Conservation (phyloP, 2,329 filamentous ascomycete species). For the Xylariaceae sp. region DNA sequence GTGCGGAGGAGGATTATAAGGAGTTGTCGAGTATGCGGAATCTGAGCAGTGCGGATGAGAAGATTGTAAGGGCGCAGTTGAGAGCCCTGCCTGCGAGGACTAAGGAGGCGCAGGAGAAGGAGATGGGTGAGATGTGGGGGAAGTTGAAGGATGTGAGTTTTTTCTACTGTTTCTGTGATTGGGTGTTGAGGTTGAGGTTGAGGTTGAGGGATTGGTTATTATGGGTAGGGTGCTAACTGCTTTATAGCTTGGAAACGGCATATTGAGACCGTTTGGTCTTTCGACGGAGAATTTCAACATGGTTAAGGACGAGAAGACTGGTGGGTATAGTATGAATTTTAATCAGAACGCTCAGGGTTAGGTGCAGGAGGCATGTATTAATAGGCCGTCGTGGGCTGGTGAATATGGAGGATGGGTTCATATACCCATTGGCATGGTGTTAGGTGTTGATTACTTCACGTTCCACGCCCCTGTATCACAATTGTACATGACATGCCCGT, state of each 20-base stretch:
- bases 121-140: slow-evolving; percentile 96
- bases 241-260: slow-evolving; percentile 75
- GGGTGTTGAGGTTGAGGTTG: neutral
- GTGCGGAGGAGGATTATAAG: slow-evolving; percentile 77
- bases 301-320: slow-evolving; percentile 81
- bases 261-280: slow-evolving; percentile 88
- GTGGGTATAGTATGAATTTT: slow-evolving; percentile 94
- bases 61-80: slow-evolving; percentile 64
- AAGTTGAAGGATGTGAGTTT: slow-evolving; percentile 75
- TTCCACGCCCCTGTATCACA: neutral
- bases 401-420: too few species aligned
- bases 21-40: slow-evolving; percentile 55
- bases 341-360: slow-evolving; percentile 36
- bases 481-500: neutral
- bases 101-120: slow-evolving; percentile 75
- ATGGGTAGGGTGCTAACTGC: neutral
- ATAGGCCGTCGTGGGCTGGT: neutral
- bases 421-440: neutral
- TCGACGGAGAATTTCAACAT: slow-evolving; percentile 95
- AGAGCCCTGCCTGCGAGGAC: slow-evolving; percentile 61
- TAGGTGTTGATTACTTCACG: neutral
- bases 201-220: neutral
- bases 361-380: slow-evolving; percentile 1
- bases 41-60: slow-evolving; percentile 62
- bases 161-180: neutral